These are phyloP conservation scores for Pythium sp. DNA, from an alignment of 352 stramenopile genomes.

Conservation along the genomic window DNA sequence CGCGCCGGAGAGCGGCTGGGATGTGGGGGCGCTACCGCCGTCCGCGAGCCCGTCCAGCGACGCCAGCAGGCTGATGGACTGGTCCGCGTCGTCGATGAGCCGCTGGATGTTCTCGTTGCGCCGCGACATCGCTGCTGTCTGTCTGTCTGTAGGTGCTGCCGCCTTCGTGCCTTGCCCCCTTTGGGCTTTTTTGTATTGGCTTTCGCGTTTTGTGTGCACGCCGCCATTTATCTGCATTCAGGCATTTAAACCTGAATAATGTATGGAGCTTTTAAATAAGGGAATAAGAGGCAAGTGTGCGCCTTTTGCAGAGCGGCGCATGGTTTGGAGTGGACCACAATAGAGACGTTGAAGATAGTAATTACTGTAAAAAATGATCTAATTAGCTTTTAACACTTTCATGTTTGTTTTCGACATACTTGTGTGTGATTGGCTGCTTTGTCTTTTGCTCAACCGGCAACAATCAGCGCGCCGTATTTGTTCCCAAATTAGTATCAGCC, in stretches of 20 bases:
- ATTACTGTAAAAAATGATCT: no score
- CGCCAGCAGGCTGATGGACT: constrained; percentile 62
- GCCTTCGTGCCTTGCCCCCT: not conserved
- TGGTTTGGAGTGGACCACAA: no score
- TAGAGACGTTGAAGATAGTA: no score
- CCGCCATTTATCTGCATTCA: not conserved
- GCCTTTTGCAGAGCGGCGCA: no score
- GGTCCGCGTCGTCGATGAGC: constrained; percentile 75
- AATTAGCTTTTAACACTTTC: no score
- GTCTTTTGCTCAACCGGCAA: no score
- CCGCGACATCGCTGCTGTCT: constrained; percentile 14
- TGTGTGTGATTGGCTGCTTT: no score
- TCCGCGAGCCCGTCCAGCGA: constrained; percentile 37
- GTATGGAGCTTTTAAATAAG: not conserved
- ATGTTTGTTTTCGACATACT: no score
- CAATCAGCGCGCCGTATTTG: no score
- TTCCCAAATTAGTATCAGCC: no score
- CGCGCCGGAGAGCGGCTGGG: not conserved
- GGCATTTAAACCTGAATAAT: not conserved
- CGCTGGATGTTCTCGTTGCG: constrained; percentile 63
- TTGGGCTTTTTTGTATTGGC: not conserved
- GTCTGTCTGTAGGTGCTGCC: not conserved
- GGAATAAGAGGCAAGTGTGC: no score
- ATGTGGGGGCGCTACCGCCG: not conserved
- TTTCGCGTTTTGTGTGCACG: not conserved